Conservation (phyloP, 2,329 filamentous ascomycete species). For the Exophiala alcalophila region DNA sequence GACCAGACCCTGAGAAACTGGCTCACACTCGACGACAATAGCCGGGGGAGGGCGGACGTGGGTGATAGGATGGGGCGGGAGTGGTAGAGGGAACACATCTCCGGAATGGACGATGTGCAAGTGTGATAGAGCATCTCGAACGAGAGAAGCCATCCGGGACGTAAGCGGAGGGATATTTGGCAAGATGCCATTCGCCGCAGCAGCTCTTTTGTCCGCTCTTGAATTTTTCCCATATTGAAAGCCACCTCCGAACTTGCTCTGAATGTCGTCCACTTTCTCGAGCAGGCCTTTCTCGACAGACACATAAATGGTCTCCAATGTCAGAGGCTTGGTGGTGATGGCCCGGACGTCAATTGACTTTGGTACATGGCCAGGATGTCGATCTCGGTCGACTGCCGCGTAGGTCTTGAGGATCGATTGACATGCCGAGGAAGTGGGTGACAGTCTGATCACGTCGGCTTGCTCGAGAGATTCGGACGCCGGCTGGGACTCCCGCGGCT, state of each 20-base stretch:
- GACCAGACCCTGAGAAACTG: slow-evolving; percentile 82
- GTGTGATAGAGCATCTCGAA: slow-evolving; percentile 70
- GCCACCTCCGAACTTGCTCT: slow-evolving; percentile 74
- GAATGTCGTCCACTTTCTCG: slow-evolving; percentile 74
- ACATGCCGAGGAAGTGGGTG: slow-evolving; percentile 68
- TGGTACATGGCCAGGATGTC: slow-evolving; percentile 67
- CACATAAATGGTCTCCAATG: slow-evolving; percentile 82
- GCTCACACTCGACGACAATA: slow-evolving; percentile 88
- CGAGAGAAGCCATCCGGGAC: slow-evolving; percentile 44
- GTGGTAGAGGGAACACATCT: slow-evolving; percentile 75
- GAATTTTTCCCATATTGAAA: slow-evolving; percentile 30
- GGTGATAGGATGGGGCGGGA: slow-evolving; percentile 77
- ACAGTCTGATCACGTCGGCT: slow-evolving; percentile 75
- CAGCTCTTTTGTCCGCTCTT: slow-evolving; percentile 20
- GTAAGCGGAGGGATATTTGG: slow-evolving; percentile 24
- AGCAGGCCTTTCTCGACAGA: slow-evolving; percentile 78
- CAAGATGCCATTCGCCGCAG: slow-evolving; percentile 15
- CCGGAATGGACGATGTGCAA: slow-evolving; percentile 78
- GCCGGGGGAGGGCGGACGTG: slow-evolving; percentile 80
- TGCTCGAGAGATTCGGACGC: slow-evolving; percentile 56
- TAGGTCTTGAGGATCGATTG: slow-evolving; percentile 75
- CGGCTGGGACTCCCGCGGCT: slow-evolving; percentile 43
- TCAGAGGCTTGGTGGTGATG: slow-evolving; percentile 74
- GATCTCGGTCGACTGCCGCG: slow-evolving; percentile 71
- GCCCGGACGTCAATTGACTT: slow-evolving; percentile 80